These are phyloP conservation scores for Cyclospora cayetanensis DNA, from an alignment of 169 alveolate species.

Conservation along the genomic window DNA sequence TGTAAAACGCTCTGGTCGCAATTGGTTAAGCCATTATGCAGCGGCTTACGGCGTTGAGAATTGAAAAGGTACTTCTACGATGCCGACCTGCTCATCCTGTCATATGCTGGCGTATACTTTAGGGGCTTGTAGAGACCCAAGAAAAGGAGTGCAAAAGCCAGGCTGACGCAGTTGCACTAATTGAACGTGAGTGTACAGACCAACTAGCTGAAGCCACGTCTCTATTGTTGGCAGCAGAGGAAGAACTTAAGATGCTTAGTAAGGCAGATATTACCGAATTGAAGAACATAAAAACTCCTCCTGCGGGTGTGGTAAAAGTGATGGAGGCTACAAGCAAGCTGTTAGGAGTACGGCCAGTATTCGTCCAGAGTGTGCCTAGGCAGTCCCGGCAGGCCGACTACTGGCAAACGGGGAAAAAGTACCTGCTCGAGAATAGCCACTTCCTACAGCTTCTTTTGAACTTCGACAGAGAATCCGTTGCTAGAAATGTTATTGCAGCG, in stretches of 20 bases:
- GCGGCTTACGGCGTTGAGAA: background rate
- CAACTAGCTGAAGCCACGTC: conserved; percentile 95
- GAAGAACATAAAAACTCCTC: conserved; percentile 90
- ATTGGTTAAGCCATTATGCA: too few relatives aligned
- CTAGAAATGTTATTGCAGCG: conserved; percentile 94
- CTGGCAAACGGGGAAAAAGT: conserved; percentile 90
- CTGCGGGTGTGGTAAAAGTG: conserved; percentile 85
- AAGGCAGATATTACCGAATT: conserved; percentile 94
- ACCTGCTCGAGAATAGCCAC: conserved; percentile 85
- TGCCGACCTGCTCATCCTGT: background rate
- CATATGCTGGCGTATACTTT: conserved; percentile 57
- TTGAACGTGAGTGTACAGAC: conserved; percentile 88
- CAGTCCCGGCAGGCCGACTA: conserved; percentile 83
- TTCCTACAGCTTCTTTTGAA: conserved; percentile 88
- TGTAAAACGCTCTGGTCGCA: too few relatives aligned
- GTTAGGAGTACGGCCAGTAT: conserved; percentile 83
- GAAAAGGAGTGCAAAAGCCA: conserved; percentile 88
- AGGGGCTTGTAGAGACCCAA: conserved; percentile 92
- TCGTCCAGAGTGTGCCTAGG: conserved; percentile 83
- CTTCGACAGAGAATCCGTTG: conserved; percentile 93
- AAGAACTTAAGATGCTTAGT: conserved; percentile 91
- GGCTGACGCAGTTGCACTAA: conserved; percentile 88
- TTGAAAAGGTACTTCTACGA: background rate
- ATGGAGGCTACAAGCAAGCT: conserved; percentile 88
- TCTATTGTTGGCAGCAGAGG: conserved; percentile 89